Conservation (phyloP, 371 early-diverging fungal species). For the Chytridiales sp. region DNA sequence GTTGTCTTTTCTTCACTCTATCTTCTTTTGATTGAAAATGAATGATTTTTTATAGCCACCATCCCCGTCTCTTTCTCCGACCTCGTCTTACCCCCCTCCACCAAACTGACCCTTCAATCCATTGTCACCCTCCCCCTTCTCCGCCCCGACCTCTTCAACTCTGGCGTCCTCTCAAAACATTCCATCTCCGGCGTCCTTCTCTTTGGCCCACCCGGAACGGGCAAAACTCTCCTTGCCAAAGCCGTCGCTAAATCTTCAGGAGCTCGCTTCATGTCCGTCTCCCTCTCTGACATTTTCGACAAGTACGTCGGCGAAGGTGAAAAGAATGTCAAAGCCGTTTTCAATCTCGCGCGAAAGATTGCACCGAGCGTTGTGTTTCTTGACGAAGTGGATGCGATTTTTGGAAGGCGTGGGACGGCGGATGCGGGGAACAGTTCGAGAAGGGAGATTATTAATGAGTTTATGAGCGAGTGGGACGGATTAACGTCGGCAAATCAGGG, state of each 20-base stretch:
- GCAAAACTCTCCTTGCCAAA: slow-evolving; percentile 96
- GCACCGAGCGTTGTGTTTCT: slow-evolving; percentile 97
- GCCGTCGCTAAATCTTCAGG: slow-evolving; percentile 96
- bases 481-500: slow-evolving; percentile 90
- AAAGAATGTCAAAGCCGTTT: slow-evolving; percentile 92
- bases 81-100: slow-evolving; percentile 48
- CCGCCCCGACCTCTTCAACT: slow-evolving; percentile 74
- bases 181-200: slow-evolving; percentile 80
- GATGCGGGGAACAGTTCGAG: slow-evolving; percentile 57
- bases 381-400: slow-evolving; percentile 97
- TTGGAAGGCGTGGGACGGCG: slow-evolving; percentile 47
- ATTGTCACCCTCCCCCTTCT: slow-evolving; percentile 81
- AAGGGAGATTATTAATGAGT: slow-evolving; percentile 90
- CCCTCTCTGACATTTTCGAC: slow-evolving; percentile 92
- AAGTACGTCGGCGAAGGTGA: slow-evolving; percentile 99
- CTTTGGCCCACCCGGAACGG: slow-evolving; percentile 97
- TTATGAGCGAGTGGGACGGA: slow-evolving; percentile 98
- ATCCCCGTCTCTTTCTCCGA: slow-evolving; percentile 36
- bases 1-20: neutral
- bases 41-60: slow-evolving; percentile 11
- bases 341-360: slow-evolving; percentile 92
- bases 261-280: slow-evolving; percentile 88
- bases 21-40: slow-evolving; percentile 2
- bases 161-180: slow-evolving; percentile 74
- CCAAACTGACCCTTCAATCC: slow-evolving; percentile 81